Percentiles rank a stretch among this genome's conserved stretches.
Conservation (phyloP, 192 early-diverging fungal genomes). For the Coemansia sp. region DNA sequence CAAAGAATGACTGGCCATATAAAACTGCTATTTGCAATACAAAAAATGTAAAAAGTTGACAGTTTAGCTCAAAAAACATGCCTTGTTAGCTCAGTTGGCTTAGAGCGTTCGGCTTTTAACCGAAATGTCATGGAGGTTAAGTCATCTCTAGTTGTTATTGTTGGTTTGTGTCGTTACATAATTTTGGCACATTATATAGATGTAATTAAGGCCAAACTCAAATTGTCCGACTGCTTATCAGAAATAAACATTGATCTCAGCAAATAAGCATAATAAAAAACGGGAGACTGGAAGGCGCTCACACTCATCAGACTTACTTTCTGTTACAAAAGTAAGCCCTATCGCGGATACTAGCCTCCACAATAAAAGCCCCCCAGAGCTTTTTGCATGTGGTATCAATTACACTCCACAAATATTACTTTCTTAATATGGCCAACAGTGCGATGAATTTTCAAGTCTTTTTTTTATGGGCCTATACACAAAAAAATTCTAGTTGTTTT, state of each 20-base stretch:
- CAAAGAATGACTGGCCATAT: background rate
- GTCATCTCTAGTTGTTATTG: too few relatives aligned
- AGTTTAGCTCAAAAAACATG: background rate
- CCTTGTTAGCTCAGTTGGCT: conserved; percentile 31
- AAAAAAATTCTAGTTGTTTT: background rate
- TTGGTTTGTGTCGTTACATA: conserved; percentile 17
- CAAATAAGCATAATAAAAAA: conserved; percentile 1
- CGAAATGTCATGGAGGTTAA: conserved; percentile 23
- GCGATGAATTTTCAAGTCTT: background rate
- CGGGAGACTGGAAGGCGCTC: conserved; percentile 15
- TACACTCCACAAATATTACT: background rate
- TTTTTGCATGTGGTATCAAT: background rate
- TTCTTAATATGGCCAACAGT: background rate
- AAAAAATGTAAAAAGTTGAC: background rate
- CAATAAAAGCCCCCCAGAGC: background rate
- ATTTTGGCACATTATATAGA: conserved; percentile 23
- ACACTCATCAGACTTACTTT: conserved; percentile 6
- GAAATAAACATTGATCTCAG: conserved; percentile 1
- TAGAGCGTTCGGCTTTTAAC: conserved; percentile 37
- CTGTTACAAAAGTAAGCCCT: background rate
- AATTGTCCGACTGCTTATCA: conserved; percentile 15
- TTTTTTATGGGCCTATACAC: conserved; percentile 4
- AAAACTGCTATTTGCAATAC: background rate
- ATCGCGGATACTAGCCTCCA: conserved; percentile 25
- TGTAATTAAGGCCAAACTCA: conserved; percentile 24